Evolutionary conservation across 225 moss, liverwort and hornwort species (phyloP), one percentile per base, ranked within the genome.

Genomic region (Polytrichum commune): DNA sequence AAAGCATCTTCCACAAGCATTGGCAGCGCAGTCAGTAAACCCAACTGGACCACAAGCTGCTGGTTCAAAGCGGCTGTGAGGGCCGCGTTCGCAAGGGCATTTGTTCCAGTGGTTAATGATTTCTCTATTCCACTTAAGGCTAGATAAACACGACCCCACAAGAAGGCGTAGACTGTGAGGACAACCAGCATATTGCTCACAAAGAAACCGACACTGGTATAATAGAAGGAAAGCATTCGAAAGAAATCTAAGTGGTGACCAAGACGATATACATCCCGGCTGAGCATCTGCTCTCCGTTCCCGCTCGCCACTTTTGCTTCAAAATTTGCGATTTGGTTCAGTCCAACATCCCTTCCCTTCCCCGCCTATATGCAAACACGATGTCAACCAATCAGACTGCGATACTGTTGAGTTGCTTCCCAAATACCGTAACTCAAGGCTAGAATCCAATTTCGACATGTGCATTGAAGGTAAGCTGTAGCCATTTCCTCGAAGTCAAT

Each of bases 281-380:
- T 97, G 67, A 97, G 89, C 80, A 90, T 90, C 78, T 97, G 97
- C 77, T 97, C 97, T 35, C 97, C 97, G 67, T 97, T 97, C 9
- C 97, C 97, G 75, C 93, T 97, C 23, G 97, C 90, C 66, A 97
- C 93, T 84, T 97, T 97, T 5, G 97, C 94, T 83, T 97, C 97
- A 74, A 97, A 97, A 79, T 91, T 82, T 35, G 97, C 84, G 77
- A 97, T 97, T 74, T 97, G 97, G 77, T 97, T 97, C 63, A 97
- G 80, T 68, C 97, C 97, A 9, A 97, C 97, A 73, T 97, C 97
- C 65, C 97, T 90, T 35, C 97, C 97, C 75, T 97, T 97, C 8
- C 97, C 97, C 69, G 92, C 97, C 58, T 58, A 22, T 24, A 8
- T 16, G 46, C 46, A 46, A 46, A 46, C 46, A 46, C 46, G 13